Base-by-base conservation (phyloP, 108 stramenopile species). In the Pseudonitzschia pungens region DNA sequence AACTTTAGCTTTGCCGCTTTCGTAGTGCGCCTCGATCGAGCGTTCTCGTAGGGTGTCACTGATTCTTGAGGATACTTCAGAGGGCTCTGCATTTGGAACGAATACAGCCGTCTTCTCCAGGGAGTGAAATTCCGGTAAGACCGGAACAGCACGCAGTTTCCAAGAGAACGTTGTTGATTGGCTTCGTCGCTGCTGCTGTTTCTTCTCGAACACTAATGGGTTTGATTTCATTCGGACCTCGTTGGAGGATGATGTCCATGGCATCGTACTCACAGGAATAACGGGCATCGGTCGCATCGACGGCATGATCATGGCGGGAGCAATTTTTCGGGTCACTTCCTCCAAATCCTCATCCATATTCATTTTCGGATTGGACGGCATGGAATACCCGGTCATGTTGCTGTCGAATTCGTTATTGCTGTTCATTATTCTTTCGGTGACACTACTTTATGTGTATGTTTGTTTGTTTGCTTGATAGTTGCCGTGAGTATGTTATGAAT, bases 11-110 rank as follows among this genome's bases (percentile, higher is more conserved):
- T 86, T 79, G 0, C 42, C 62, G n/a, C 83, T 71, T 22, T 84
- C 84, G 53, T 86, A 87, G 6, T 56, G 43, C 9, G 90, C 87
- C 60, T 81, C 77, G 55, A 91, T 88, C 26, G 90, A 91, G 45
- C 83, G 87, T 44, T 75, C 76, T 20, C 81, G 84, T 10, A 91
- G 86, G 0, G 83, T 73, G 5, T 69, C 64, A 51, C 77, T 76
- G 75, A 90, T 87, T 41, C 85, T 75, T 12, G 76, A 51, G n/a
- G 86, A 77, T 2, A 90, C 70, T 3, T 67, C 26, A 2, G 55
- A 43, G 2, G 83, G 76, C 15, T 73, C 36, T 0, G 77, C 66
- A 42, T 79, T 20, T 15, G 84, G 78, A 31, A 88, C 76, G 68
- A 83, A 88, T 1, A 79, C 81, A 9, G 90, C 84, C 16, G 87